Percentiles rank a stretch among this genome's conserved stretches.
phyloP scores from a whole-genome alignment of 2,329 filamentous ascomycete genomes.

The Phyllachora maydis region DNA sequence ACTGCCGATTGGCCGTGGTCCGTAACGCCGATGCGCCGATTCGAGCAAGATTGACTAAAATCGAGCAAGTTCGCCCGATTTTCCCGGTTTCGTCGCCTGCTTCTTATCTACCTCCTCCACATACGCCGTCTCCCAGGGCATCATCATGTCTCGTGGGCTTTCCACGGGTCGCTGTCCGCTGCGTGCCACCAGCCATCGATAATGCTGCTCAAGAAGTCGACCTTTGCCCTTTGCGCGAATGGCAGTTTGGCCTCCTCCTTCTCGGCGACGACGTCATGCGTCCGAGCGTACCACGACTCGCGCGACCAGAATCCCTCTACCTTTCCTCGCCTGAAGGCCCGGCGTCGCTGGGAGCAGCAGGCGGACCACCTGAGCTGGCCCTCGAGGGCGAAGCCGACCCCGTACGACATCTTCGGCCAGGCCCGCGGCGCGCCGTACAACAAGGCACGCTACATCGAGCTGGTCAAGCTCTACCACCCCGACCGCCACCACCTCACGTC shows the following conservation, averaged over 20 bases:
- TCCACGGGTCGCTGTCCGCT: too few species aligned
- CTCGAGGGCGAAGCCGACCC: conserved; percentile 37
- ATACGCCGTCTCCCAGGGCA: too few species aligned
- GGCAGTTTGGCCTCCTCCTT: conserved; percentile 4
- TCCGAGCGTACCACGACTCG: not conserved
- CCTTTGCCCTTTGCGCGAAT: conserved; percentile 9
- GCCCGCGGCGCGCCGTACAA: conserved; percentile 44
- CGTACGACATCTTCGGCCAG: conserved; percentile 69
- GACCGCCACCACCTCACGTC: conserved; percentile 34
- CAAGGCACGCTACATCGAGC: conserved; percentile 68
- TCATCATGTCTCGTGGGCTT: too few species aligned
- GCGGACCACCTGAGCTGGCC: conserved; percentile 21
- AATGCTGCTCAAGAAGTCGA: conserved; percentile 9
- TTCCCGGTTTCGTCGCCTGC: too few species aligned
- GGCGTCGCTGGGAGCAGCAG: not conserved
- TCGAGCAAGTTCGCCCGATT: too few species aligned
- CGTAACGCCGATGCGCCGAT: too few species aligned
- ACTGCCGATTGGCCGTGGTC: too few species aligned
- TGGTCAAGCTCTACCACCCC: conserved; percentile 93
- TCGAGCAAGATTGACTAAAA: too few species aligned
- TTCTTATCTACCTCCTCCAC: too few species aligned
- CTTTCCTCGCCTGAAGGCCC: not conserved
- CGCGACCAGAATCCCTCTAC: too few species aligned
- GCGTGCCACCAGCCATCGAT: too few species aligned
- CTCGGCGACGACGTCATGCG: conserved; percentile 7